phyloP scores from a whole-genome alignment of 495 filamentous ascomycete genomes.

The Trichoderma gamsii region DNA sequence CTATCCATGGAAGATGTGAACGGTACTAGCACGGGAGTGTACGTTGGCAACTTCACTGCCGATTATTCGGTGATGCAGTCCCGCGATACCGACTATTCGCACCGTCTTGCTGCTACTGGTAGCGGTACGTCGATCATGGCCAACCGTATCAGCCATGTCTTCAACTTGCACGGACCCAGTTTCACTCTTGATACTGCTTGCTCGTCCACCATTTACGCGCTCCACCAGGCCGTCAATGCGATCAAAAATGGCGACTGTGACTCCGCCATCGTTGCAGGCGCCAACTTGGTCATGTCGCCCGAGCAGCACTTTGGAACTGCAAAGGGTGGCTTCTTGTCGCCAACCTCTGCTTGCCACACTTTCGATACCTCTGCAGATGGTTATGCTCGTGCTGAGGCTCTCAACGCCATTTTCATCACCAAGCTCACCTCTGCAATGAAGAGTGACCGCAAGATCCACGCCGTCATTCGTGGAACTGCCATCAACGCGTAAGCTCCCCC shows the following conservation, averaged over 20 bases:
- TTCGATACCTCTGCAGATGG: slow-evolving; percentile 41
- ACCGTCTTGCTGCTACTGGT: slow-evolving; percentile 23
- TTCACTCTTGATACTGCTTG: slow-evolving; percentile 43
- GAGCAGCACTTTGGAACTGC: slow-evolving; percentile 29
- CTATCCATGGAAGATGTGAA: slow-evolving; percentile 38
- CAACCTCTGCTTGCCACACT: slow-evolving; percentile 37
- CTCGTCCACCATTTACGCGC: slow-evolving; percentile 41
- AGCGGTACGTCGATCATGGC: slow-evolving; percentile 29
- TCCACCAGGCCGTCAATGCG: slow-evolving; percentile 44
- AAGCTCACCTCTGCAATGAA: slow-evolving; percentile 36
- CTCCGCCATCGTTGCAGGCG: slow-evolving; percentile 34
- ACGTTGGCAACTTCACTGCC: slow-evolving; percentile 36
- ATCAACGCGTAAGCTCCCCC: slow-evolving; percentile 35
- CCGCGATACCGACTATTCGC: slow-evolving; percentile 24
- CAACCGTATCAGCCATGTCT: slow-evolving; percentile 40
- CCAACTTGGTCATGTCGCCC: slow-evolving; percentile 33
- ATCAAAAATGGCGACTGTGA: slow-evolving; percentile 33
- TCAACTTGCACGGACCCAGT: slow-evolving; percentile 34
- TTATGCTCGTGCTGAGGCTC: slow-evolving; percentile 51
- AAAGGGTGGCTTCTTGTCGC: slow-evolving; percentile 39
- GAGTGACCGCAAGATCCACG: slow-evolving; percentile 42
- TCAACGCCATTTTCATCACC: slow-evolving; percentile 47
- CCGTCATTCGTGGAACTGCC: slow-evolving; percentile 44
- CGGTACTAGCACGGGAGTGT: slow-evolving; percentile 38
- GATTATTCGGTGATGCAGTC: slow-evolving; percentile 34